Evolutionary conservation across 2,329 filamentous ascomycete genomes (phyloP).

Genomic region (Diaporthe citriasiana): DNA sequence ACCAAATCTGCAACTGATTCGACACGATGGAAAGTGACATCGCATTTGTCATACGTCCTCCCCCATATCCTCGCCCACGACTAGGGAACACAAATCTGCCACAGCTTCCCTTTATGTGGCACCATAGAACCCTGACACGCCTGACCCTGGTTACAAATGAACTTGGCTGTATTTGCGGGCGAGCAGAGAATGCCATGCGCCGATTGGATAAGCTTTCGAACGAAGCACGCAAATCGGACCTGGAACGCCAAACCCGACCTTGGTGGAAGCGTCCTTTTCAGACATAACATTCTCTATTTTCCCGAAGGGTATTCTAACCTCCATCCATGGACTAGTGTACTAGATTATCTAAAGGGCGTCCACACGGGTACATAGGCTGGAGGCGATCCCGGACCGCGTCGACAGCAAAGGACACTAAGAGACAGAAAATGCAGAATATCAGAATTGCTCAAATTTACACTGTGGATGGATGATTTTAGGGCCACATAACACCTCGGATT

Average conservation of each 20-base stretch:
- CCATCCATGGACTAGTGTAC: neutral
- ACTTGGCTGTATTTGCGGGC: neutral
- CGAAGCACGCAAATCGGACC: neutral
- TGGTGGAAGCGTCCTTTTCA: neutral
- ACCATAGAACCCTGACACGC: no score
- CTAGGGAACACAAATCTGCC: neutral
- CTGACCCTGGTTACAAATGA: neutral
- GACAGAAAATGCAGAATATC: neutral
- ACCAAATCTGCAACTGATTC: neutral
- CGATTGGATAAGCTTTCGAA: neutral
- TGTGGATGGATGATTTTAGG: neutral
- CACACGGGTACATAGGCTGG: no score
- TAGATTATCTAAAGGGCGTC: neutral
- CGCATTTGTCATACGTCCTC: no score
- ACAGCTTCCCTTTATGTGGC: neutral
- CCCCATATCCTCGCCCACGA: no score
- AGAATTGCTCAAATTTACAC: neutral
- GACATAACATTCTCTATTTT: no score
- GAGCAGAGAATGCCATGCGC: neutral
- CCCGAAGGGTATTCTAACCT: no score
- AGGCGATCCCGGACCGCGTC: neutral
- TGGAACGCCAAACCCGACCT: neutral
- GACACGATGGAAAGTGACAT: neutral
- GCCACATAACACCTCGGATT: fast-evolving
- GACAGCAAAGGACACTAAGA: neutral